Base-by-base conservation (phyloP, 768 basidiomycete species). In the Tricholoma terreum region DNA sequence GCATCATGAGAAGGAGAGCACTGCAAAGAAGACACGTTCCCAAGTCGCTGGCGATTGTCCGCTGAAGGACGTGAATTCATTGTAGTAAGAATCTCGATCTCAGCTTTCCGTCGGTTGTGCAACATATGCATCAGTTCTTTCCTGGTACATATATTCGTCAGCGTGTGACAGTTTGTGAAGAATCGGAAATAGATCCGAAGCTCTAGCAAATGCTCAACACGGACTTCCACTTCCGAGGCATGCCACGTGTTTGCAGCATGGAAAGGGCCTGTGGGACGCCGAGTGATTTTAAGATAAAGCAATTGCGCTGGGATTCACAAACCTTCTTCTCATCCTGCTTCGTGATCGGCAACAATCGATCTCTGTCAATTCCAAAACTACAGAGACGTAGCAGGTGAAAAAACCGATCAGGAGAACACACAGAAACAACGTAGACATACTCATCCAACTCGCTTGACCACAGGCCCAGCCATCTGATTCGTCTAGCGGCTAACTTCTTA, bases 71-170 rank as follows among this genome's bases (percentile, higher is more conserved):
- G 45, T 19, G 60, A 10, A 40, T 52, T 57, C 21, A 59, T 65
- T 12, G 61, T 65, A 11, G 72, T 71, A 34, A 92, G 66, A 40
- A 90, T 78, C 67, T 98, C 92, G 48, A 95, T 95, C 71, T 98
- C 96, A 3, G 95, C 95, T 71, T 98, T 98, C 45, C 86, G 84
- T n/a, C 90, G 83, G 4, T 73, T 77, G 66, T 90, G 85, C 34
- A 98, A 71, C 82, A 97, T 92, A 61, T 84, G 77, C 69, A 79
- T 78, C 2, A 98, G 82, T 65, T 96, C 93, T 61, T 84, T 86
- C 72, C 94, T 95, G 68, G 7, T 40, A 22, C 33, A 9, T 46
- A 35, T 30, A 11, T 17, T n/a, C 27, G n/a, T 49, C 27, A 49
- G 30, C 30, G 51, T 54, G 54, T 51, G 42, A 34, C 33, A 57